Conservation (phyloP, 495 filamentous ascomycete genomes). For the Hypoxylon fuscum region DNA sequence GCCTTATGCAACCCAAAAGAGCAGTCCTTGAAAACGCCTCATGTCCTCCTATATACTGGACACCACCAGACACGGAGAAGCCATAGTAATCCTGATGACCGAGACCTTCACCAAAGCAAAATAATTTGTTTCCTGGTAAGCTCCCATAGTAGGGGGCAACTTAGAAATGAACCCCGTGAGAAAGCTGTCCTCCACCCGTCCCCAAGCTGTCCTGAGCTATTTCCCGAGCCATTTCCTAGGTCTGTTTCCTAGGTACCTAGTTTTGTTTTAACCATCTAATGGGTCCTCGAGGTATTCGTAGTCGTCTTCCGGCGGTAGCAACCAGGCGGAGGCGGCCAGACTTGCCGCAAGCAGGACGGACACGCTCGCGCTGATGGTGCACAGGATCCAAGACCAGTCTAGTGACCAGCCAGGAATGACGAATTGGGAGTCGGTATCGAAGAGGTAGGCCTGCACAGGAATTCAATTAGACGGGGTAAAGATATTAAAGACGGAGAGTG, state of each 20-base stretch:
- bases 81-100: constrained; percentile 4
- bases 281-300: constrained; percentile 71
- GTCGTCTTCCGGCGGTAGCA: constrained; percentile 82
- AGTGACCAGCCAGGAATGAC: constrained; percentile 82
- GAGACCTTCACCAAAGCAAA: constrained; percentile 11
- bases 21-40: constrained; percentile 27
- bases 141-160: not conserved
- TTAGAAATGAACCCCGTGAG: not conserved
- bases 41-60: constrained; percentile 34
- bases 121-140: constrained; percentile 7
- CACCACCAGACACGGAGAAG: constrained; percentile 2
- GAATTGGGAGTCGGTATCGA: constrained; percentile 86
- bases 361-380: constrained; percentile 75
- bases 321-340: constrained; percentile 68
- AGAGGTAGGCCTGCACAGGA: constrained; percentile 75
- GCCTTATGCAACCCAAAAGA: constrained; percentile 23
- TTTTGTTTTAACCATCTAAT: constrained; percentile 36
- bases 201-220: not conserved
- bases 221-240: too few species aligned
- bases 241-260: too few species aligned
- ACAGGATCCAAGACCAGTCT: constrained; percentile 79
- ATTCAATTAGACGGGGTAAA: not conserved
- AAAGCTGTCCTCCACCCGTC: not conserved
- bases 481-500: not conserved
- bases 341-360: constrained; percentile 68